Percentiles rank a stretch among this genome's conserved stretches.
phyloP scores from a whole-genome alignment of 305 asterid genomes.

The Plantago coronopus region DNA sequence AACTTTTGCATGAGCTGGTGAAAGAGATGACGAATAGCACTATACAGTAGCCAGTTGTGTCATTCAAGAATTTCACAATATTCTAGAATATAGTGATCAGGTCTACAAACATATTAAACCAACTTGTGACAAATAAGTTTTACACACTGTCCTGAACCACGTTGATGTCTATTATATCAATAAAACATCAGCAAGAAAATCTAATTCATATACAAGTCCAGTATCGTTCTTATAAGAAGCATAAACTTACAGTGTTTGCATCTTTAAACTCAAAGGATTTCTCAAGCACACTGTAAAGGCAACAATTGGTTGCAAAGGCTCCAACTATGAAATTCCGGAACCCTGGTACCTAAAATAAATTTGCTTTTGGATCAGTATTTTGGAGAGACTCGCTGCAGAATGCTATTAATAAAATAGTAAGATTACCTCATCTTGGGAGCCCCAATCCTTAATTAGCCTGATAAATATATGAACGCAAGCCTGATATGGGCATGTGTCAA shows the following conservation, averaged over 20 bases:
- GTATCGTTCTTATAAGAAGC: not conserved
- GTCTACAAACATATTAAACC: not conserved
- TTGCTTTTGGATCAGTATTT: conserved; percentile 19
- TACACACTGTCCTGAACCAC: too few relatives aligned
- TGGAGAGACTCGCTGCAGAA: conserved; percentile 14
- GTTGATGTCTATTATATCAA: too few relatives aligned
- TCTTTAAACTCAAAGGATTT: conserved; percentile 84
- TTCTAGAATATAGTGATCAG: not conserved
- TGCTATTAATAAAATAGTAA: conserved; percentile 17
- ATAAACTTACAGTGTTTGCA: conserved; percentile 85
- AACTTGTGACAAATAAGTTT: too few relatives aligned
- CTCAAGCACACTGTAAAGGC: conserved; percentile 90
- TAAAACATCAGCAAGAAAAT: not conserved
- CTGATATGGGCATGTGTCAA: conserved; percentile 37
- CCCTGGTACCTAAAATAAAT: conserved; percentile 77
- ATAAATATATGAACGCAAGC: conserved; percentile 84
- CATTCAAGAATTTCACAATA: not conserved
- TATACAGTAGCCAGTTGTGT: not conserved
- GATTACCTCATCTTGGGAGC: conserved; percentile 74
- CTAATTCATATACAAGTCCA: not conserved
- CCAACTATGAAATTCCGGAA: conserved; percentile 68
- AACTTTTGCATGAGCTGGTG: not conserved
- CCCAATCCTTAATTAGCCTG: conserved; percentile 93
- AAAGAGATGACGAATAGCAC: too few relatives aligned
- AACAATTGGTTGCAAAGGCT: conserved; percentile 75